A percentile compares a stretch with the other conserved stretches of the same genome.
Conservation (phyloP, 768 basidiomycete species). For the Leccinum disarticulatum region DNA sequence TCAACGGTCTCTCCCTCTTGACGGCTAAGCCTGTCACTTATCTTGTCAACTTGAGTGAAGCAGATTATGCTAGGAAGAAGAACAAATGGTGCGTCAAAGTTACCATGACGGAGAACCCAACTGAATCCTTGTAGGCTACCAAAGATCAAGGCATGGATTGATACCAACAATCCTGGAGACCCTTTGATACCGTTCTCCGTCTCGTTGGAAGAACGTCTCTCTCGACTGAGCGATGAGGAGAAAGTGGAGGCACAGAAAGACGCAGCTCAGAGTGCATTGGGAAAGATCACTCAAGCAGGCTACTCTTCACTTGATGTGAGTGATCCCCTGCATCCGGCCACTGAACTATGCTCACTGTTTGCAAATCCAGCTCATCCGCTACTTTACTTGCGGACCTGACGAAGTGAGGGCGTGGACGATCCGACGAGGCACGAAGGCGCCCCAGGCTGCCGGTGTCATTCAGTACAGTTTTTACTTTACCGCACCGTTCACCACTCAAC, state of each 20-base stretch:
- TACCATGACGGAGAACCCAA: not conserved
- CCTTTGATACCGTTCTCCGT: slow-evolving; percentile 97
- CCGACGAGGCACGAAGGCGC: slow-evolving; percentile 89
- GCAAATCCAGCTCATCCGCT: slow-evolving; percentile 74
- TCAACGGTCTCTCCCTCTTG: slow-evolving; percentile 85
- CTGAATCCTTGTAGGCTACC: slow-evolving; percentile 59
- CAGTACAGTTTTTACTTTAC: slow-evolving; percentile 56
- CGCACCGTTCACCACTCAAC: not conserved
- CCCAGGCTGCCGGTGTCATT: slow-evolving; percentile 97
- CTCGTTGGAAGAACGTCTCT: slow-evolving; percentile 88
- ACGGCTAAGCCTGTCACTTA: slow-evolving; percentile 98
- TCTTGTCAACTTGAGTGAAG: slow-evolving; percentile 94
- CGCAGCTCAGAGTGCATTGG: slow-evolving; percentile 73
- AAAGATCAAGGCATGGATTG: slow-evolving; percentile 98
- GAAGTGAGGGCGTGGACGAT: slow-evolving; percentile 99
- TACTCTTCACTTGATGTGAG: slow-evolving; percentile 82
- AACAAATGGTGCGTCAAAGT: slow-evolving; percentile 79
- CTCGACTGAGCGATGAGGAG: slow-evolving; percentile 58
- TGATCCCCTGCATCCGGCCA: slow-evolving; percentile 6
- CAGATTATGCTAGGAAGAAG: slow-evolving; percentile 95
- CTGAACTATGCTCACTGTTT: not conserved
- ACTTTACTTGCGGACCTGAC: slow-evolving; percentile 96
- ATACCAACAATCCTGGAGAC: slow-evolving; percentile 94
- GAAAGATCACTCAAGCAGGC: slow-evolving; percentile 94
- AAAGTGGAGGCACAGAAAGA: slow-evolving; percentile 77